A percentile compares a stretch with the other conserved stretches of the same genome.
phyloP scores from a whole-genome alignment of 2,329 filamentous ascomycete genomes.

The Cordyceps sp. region DNA sequence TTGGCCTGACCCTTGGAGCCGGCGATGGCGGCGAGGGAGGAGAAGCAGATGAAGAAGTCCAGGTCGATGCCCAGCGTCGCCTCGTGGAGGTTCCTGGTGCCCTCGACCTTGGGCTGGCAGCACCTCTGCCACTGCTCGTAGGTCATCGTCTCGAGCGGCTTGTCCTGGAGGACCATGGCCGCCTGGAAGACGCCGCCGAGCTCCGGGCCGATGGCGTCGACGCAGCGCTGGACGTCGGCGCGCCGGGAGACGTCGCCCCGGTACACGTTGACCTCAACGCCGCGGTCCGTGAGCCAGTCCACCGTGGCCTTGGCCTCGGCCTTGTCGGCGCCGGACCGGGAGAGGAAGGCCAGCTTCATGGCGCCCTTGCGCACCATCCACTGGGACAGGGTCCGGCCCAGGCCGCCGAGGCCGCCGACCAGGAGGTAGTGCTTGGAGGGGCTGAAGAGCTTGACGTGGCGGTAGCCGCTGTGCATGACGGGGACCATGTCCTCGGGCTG shows the following conservation, averaged over 20 bases:
- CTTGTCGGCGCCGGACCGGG: conserved; percentile 11
- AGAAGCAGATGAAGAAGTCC: conserved; percentile 14
- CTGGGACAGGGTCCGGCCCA: conserved; percentile 14
- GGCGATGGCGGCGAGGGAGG: conserved; percentile 10
- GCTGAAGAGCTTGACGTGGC: conserved; percentile 13
- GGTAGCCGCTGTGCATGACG: conserved; percentile 9
- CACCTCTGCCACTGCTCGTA: conserved; percentile 7
- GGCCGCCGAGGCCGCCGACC: conserved; percentile 11
- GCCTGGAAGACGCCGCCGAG: conserved; percentile 16
- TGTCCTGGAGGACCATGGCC: conserved; percentile 14
- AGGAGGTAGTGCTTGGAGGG: conserved; percentile 6
- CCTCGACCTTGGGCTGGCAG: conserved; percentile 9
- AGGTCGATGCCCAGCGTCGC: conserved; percentile 6
- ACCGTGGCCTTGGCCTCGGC: conserved; percentile 7
- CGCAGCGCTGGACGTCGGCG: conserved; percentile 4
- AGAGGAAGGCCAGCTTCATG: conserved; percentile 10
- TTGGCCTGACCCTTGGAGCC: conserved; percentile 14
- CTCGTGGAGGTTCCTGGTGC: conserved; percentile 10
- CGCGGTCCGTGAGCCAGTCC: conserved; percentile 5
- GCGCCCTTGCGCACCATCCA: conserved; percentile 15
- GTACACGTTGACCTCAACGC: conserved; percentile 8
- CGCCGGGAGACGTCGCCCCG: conserved; percentile 7
- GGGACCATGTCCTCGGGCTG: conserved; percentile 4
- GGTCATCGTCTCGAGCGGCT: conserved; percentile 9
- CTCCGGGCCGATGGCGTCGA: conserved; percentile 1